Base-by-base conservation (phyloP, 1,284 basidiomycete species). In the Moniliophthora roreri region DNA sequence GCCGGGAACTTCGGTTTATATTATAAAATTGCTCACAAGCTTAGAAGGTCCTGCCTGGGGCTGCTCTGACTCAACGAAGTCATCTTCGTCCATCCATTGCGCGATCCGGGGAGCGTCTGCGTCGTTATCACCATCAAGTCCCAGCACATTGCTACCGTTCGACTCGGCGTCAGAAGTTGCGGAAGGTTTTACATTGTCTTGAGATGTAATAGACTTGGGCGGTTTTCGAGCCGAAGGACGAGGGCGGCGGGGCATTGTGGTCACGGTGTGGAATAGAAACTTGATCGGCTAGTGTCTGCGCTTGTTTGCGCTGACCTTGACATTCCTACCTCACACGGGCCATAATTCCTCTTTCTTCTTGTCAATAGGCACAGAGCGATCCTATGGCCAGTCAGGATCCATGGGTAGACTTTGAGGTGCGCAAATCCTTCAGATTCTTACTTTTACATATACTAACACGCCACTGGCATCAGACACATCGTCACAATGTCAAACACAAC, bases 401-500 rank as follows among this genome's bases (percentile, higher is more conserved):
- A 50, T 87, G 84, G 82, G 62, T 65, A 50, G 84, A 86, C 62
- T 86, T 83, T 66, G 84, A 85, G 52, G 84, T 85, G 57, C 38
- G 79, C 66, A 48, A 46, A 48, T 56, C 52, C 52, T 39, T 26
- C 37, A 45, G 58, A 38, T 55, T 48, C 49, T 49, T 28, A 48
- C 39, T 47, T 36, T 23, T 44, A 48, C 18, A 38, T 58, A 55
- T 45, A 37, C 52, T 45, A 24, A 38, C 23, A 38, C 35, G 13
- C 36, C 16, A 8, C 53, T 18, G 24, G 23, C 8, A 39, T 36
- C 52, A 79, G 77, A 67, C 70, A 61, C 66, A 77, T 57, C 74
- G 76, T 52, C 73, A 77, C 63, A 69, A 63, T 52, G 68, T 79
- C 60, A 74, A 70, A 67, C 69, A 68, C 62, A 77, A 79, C 69